Base-by-base conservation (phyloP, 2,329 filamentous ascomycete species). In the Dryadomyces quercivorus region DNA sequence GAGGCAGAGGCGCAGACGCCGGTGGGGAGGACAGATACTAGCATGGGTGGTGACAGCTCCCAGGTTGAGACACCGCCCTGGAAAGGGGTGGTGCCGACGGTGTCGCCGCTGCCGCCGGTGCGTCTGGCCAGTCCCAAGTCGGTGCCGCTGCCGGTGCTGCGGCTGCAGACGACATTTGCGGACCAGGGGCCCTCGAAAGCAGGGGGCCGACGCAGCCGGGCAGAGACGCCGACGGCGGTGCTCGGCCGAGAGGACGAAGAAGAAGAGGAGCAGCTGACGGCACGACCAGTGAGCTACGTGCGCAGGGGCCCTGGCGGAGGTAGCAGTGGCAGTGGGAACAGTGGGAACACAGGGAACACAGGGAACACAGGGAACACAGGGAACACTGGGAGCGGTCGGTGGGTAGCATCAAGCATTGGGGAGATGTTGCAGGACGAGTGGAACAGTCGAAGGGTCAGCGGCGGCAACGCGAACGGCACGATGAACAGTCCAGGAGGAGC, bases 121-220 rank as follows among this genome's bases (percentile, higher is more conserved):
- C 47, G 7, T 15, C 50, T 5, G 13, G 50, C 20, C 36, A n/a
- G 38, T 22, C 9, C 22, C 46, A 43, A 51, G 18, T 38, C 50
- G 50, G 16, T 22, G 10, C 43, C 20, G 22, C 50, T 61, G 4
- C 66, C 68, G 7, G 56, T 55, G 1, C 61, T 75, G 4, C 73
- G 70, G 58, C 63, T 76, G 50, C 70, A 75, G 54, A 77, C 74
- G 5, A 69, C 62, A 20, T 75, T 76, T 56, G 42, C 7, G 4
- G 10, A 42, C 5, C 3, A 42, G 12, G 16, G 38, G 16, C 16
- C 12, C 5, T 15, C 46, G 2, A 49, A 49, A 20, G 46, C 5
- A 20, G 16, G 21, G 15, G 16, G 8, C 3, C 3, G 26, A 5
- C 5, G 46, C 26, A 31, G 8, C 26, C 4, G 8, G 26, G 26